Percentiles rank a stretch among this genome's conserved stretches.
phyloP scores from a whole-genome alignment of 2,329 filamentous ascomycete species.

The Xylaria sp. region DNA sequence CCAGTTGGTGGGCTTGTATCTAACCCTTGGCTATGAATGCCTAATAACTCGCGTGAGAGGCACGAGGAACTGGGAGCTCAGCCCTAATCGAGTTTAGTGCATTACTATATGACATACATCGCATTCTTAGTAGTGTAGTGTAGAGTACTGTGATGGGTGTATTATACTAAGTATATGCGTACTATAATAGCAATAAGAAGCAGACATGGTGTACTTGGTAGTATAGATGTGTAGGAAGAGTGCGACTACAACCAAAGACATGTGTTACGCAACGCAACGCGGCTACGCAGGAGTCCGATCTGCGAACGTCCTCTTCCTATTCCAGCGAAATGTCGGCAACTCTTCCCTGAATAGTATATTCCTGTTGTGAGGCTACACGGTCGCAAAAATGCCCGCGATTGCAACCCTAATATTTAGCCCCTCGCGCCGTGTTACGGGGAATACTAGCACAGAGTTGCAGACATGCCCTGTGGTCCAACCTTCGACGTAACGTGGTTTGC shows the following conservation, averaged over 20 bases:
- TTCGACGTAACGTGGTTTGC: conserved; percentile 41
- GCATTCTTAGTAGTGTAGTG: neutral
- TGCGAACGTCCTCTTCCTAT: conserved; percentile 43
- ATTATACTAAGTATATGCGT: neutral
- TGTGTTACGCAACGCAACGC: conserved; percentile 48
- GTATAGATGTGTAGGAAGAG: conserved; percentile 1
- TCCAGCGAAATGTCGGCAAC: conserved; percentile 45
- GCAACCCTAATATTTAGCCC: conserved; percentile 31
- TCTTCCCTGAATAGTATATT: conserved; percentile 44
- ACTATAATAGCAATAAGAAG: neutral
- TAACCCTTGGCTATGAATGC: conserved; percentile 50
- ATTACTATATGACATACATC: conserved; percentile 19
- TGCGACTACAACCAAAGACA: conserved; percentile 38
- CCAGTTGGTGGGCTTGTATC: conserved; percentile 57
- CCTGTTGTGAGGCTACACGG: conserved; percentile 42
- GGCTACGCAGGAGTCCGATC: conserved; percentile 46
- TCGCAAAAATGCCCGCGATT: conserved; percentile 42
- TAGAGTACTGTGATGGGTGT: neutral
- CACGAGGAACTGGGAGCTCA: conserved; percentile 43
- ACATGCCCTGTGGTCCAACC: conserved; percentile 34
- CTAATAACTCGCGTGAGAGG: conserved; percentile 46
- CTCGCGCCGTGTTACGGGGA: conserved; percentile 39
- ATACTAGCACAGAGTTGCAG: conserved; percentile 44
- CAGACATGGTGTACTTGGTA: neutral
- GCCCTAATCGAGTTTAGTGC: conserved; percentile 47